Conservation (phyloP, 2,329 filamentous ascomycete species). For the Didymella sp. region DNA sequence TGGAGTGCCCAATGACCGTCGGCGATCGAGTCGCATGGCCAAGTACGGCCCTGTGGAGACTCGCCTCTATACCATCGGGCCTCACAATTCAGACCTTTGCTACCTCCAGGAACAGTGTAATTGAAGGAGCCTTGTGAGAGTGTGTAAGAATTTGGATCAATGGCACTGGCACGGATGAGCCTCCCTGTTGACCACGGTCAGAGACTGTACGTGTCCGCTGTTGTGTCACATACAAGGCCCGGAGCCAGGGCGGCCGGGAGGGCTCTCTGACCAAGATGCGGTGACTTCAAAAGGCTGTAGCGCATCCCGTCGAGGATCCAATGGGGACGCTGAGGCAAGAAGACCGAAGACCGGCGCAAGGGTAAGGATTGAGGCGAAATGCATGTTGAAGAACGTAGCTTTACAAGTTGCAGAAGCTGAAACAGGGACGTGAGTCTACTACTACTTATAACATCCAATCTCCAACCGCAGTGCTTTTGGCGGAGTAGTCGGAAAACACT, state of each 20-base stretch:
- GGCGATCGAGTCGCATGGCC: constrained; percentile 32
- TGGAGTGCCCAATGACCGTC: constrained; percentile 37
- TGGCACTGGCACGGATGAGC: constrained; percentile 31
- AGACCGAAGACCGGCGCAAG: constrained; percentile 5
- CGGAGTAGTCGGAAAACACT: neutral
- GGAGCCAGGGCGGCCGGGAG: neutral
- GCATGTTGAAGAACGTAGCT: constrained; percentile 15
- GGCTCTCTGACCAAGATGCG: neutral
- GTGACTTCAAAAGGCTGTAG: constrained; percentile 35
- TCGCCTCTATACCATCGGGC: constrained; percentile 36
- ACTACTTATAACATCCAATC: no score
- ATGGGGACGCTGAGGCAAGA: constrained; percentile 13
- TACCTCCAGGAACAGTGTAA: constrained; percentile 25
- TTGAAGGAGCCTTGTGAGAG: constrained; percentile 6
- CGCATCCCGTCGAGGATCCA: constrained; percentile 20
- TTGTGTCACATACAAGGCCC: neutral
- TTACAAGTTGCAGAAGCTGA: no score
- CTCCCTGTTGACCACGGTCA: constrained; percentile 30
- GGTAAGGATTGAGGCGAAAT: constrained; percentile 8
- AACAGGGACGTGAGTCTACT: no score
- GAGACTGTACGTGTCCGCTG: neutral
- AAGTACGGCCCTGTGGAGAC: constrained; percentile 29
- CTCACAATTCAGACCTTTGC: constrained; percentile 32
- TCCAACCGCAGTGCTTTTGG: neutral
- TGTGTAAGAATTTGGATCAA: constrained; percentile 35